Evolutionary conservation across 2,329 filamentous ascomycete species (phyloP), one percentile per base, ranked within the genome.

Genomic region (Cladobotryum mycophilum): DNA sequence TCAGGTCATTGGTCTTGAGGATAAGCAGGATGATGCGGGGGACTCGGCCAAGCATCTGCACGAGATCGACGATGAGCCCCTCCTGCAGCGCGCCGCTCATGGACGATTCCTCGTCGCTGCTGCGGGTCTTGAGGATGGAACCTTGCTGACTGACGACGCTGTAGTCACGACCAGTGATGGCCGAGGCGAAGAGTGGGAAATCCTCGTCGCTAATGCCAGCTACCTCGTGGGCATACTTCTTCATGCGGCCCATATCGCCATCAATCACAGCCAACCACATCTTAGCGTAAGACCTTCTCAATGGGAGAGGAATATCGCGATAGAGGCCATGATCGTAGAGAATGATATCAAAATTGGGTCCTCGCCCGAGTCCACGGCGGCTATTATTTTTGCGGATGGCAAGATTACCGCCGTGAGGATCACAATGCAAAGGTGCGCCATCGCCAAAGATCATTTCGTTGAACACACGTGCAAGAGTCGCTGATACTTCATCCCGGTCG

Each of bases 401-500:
- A 49, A 99, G 86, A 64, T 99, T 99, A 42, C 93, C 93, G 44
- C 91, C 93, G 64, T 99, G 93, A 0, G 93, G 93, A 64, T 99
- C 93, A 70, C 93, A 99, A 71, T 99, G 93, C 37, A 99, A 73
- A 0, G 93, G 90, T 0, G 92, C 92, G 53, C 85, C 80, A 47
- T 85, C 81, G 45, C 92, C 91, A 58, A 99, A 99, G 59, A 99
- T 96, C 93, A 99, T 99, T 67, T 97, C 91, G 74, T 99, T 99
- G 78, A 99, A 99, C 53, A 99, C 89, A 53, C 85, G 84, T 0
- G 93, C 86, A 4, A 99, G 76, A 0, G 90, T 87, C 1, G 92
- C 91, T 0, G 91, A 95, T 5, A 99, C 93, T 68, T 97, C 92
- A 64, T 97, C 93, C 17, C 93, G 84, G 67, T 95, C 89, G 64